phyloP scores from a whole-genome alignment of 2,329 filamentous ascomycete species.

The Xenoacremonium recifei region DNA sequence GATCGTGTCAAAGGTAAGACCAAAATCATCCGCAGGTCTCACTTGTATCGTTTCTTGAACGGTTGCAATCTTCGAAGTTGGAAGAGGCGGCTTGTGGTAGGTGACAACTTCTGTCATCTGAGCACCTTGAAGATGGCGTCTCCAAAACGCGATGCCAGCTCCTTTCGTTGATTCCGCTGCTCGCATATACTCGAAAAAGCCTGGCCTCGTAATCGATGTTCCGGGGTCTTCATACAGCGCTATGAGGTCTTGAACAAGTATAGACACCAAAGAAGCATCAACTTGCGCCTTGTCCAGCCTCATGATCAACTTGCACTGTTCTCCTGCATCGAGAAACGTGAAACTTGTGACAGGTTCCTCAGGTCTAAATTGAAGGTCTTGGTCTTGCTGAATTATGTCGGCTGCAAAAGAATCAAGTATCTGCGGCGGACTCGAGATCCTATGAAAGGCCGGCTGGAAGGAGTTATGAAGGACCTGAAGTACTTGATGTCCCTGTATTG shows the following conservation, averaged over 20 bases:
- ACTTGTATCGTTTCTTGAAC: conserved; percentile 40
- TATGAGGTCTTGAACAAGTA: conserved; percentile 48
- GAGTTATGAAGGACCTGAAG: conserved; percentile 48
- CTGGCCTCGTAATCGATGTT: conserved; percentile 35
- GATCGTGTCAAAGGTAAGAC: conserved; percentile 50
- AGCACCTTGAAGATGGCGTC: conserved; percentile 41
- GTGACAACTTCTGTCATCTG: conserved; percentile 45
- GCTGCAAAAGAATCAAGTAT: conserved; percentile 37
- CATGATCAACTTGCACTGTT: conserved; percentile 46
- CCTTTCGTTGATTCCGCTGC: conserved; percentile 32
- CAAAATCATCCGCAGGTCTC: conserved; percentile 40
- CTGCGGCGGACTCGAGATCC: conserved; percentile 39
- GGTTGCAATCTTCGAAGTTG: conserved; percentile 38
- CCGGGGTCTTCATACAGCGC: conserved; percentile 42
- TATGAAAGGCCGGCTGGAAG: conserved; percentile 43
- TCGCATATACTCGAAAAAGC: conserved; percentile 49
- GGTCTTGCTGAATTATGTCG: conserved; percentile 44
- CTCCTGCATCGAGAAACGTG: conserved; percentile 47
- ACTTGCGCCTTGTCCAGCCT: conserved; percentile 50
- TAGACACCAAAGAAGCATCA: conserved; percentile 43
- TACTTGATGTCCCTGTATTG: conserved; percentile 43
- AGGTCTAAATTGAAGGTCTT: conserved; percentile 38
- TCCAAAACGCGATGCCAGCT: conserved; percentile 46
- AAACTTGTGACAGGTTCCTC: conserved; percentile 48
- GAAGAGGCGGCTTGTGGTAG: conserved; percentile 39